phyloP scores from a whole-genome alignment of 2,329 filamentous ascomycete genomes.

The Neonectria neomacrospora region DNA sequence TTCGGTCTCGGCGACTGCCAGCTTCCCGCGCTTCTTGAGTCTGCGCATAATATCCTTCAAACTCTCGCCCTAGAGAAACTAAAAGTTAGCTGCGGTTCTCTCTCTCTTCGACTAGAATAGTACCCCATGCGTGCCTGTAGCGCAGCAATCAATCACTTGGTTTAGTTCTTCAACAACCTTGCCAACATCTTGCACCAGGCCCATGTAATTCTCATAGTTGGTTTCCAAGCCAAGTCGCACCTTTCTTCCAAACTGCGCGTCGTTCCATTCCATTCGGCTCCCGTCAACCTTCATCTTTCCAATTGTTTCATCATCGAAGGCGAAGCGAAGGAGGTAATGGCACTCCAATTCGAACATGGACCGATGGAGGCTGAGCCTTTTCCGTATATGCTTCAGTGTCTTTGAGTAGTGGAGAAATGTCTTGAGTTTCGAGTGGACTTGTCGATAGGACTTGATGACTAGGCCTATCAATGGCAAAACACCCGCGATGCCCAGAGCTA shows the following conservation, averaged over 20 bases:
- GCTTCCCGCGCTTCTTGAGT: slow-evolving; percentile 1
- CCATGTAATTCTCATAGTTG: slow-evolving; percentile 8
- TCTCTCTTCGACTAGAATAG: too few species aligned
- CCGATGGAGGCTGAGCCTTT: neutral
- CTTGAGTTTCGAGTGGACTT: neutral
- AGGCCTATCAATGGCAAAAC: neutral
- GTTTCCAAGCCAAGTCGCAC: slow-evolving; percentile 1
- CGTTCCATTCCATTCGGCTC: neutral
- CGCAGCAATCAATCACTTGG: neutral
- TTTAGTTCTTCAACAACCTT: neutral
- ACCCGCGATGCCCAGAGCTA: neutral
- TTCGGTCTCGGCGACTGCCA: neutral
- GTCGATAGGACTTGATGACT: neutral
- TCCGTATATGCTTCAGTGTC: neutral
- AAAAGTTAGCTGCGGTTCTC: neutral
- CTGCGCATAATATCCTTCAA: neutral
- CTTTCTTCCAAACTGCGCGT: neutral
- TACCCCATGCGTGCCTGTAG: neutral
- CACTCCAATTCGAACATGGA: slow-evolving; percentile 19
- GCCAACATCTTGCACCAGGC: slow-evolving; percentile 1
- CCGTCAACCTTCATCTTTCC: slow-evolving; percentile 2
- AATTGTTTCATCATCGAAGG: slow-evolving; percentile 6
- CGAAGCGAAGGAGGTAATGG: slow-evolving; percentile 10
- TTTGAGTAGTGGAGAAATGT: neutral
- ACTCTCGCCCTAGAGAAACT: neutral